Evolutionary conservation across 805 yeast species (phyloP).

Genomic region (Cyberlindnera japonica): DNA sequence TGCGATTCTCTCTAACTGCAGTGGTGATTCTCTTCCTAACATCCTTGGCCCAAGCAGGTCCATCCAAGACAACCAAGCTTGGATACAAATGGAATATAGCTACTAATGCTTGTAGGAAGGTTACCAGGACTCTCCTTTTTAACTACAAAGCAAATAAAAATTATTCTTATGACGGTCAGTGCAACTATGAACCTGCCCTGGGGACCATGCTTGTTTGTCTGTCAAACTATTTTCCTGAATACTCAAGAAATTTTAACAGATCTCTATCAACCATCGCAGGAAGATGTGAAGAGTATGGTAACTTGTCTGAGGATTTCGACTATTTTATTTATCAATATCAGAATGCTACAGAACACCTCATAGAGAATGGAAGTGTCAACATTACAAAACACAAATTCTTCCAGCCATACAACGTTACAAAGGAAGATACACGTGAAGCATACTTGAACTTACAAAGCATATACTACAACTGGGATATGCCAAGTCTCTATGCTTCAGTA

Average conservation of each 20-base stretch:
- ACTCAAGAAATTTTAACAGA: constrained; percentile 13
- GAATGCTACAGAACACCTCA: constrained; percentile 28
- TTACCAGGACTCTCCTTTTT: neutral
- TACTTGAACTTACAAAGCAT: neutral
- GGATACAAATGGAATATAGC: constrained; percentile 1
- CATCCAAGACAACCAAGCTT: neutral
- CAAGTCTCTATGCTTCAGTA: constrained; percentile 26
- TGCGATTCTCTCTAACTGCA: too few relatives aligned
- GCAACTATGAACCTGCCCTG: constrained; percentile 17
- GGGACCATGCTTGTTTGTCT: constrained; percentile 12
- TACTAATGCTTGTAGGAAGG: constrained; percentile 25
- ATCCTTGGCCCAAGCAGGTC: too few relatives aligned
- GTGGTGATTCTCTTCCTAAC: too few relatives aligned
- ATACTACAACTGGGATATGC: constrained; percentile 17
- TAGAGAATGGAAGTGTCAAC: constrained; percentile 6
- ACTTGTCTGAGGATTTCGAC: constrained; percentile 1
- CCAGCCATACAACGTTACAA: constrained; percentile 10
- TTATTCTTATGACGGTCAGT: constrained; percentile 3
- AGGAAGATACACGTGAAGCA: neutral
- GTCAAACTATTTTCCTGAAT: constrained; percentile 14
- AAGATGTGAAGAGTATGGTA: constrained; percentile 1
- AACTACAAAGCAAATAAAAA: constrained; percentile 1
- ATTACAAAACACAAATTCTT: constrained; percentile 1
- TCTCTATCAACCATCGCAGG: neutral
- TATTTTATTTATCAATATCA: constrained; percentile 27